Evolutionary conservation across 176 grass and related monocot genomes (phyloP).

Genomic region (Carex cristatella): DNA sequence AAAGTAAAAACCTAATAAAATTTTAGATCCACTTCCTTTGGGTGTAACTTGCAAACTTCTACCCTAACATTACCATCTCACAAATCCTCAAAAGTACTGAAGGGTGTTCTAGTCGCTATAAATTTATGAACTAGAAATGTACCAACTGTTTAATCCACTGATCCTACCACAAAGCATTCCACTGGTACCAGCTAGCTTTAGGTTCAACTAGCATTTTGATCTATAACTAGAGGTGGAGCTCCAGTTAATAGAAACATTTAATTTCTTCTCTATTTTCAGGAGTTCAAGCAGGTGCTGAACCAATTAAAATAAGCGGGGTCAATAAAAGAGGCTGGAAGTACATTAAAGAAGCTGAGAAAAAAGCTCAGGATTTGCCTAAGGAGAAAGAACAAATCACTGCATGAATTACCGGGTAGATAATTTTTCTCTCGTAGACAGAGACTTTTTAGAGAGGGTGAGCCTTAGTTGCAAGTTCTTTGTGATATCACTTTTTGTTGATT

Average conservation of each 20-base stretch:
- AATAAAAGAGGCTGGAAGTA: slow-evolving; percentile 83
- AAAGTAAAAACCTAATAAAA: not conserved
- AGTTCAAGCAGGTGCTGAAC: slow-evolving; percentile 34
- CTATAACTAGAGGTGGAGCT: not conserved
- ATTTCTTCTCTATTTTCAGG: slow-evolving; percentile 33
- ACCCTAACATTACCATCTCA: not conserved
- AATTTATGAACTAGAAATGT: not conserved
- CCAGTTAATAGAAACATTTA: not conserved
- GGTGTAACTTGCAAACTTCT: not conserved
- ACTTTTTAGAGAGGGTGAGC: not conserved
- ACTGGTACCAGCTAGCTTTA: not conserved
- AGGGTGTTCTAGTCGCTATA: not conserved
- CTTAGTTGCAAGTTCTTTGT: not conserved
- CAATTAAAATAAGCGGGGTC: slow-evolving; percentile 58
- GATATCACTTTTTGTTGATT: not conserved
- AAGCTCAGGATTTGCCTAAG: slow-evolving; percentile 30
- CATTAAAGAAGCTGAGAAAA: slow-evolving; percentile 48
- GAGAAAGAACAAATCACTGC: slow-evolving; percentile 13
- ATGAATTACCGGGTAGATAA: slow-evolving; percentile 14
- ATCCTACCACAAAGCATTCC: not conserved
- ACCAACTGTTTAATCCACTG: not conserved
- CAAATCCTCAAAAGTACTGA: not conserved
- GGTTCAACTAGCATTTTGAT: not conserved
- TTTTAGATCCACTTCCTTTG: not conserved
- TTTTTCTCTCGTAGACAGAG: not conserved